A percentile compares a stretch with the other conserved stretches of the same genome.
These are phyloP conservation scores for Galerina sulciceps DNA, from an alignment of 768 basidiomycete genomes.

Conservation along the genomic window DNA sequence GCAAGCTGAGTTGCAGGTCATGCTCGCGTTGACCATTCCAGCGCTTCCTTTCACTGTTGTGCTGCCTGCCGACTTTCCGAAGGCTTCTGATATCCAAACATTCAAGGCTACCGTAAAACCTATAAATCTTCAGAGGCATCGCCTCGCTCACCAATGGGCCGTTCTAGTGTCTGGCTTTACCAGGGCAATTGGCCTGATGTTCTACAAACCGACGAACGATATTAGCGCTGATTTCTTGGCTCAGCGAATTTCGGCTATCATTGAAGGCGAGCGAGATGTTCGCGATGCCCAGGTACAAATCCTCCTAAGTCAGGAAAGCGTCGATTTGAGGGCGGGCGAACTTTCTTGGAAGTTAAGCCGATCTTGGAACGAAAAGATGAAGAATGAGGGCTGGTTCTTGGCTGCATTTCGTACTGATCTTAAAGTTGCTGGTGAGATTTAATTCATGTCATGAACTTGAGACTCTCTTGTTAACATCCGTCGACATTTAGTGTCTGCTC, in stretches of 20 bases:
- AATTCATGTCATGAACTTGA: background rate
- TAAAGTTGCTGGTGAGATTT: slow-evolving; percentile 9
- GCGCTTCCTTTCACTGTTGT: slow-evolving; percentile 20
- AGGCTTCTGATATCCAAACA: slow-evolving; percentile 1
- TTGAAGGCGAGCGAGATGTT: slow-evolving; percentile 9
- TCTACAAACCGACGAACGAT: slow-evolving; percentile 12
- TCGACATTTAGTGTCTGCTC: background rate
- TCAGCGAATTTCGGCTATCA: background rate
- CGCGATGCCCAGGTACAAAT: slow-evolving; percentile 18
- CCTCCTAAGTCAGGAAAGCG: slow-evolving; percentile 13
- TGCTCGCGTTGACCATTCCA: slow-evolving; percentile 9
- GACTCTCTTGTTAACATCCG: background rate
- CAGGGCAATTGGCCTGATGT: slow-evolving; percentile 14
- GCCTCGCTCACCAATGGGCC: background rate
- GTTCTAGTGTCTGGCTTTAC: slow-evolving; percentile 9
- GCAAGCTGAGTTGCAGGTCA: slow-evolving; percentile 18
- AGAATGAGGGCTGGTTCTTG: slow-evolving; percentile 21
- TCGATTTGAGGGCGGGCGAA: slow-evolving; percentile 13
- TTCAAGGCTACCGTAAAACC: slow-evolving; percentile 5
- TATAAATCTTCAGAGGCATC: background rate
- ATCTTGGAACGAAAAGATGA: slow-evolving; percentile 24
- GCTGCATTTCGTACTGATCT: slow-evolving; percentile 21
- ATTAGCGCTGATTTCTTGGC: background rate
- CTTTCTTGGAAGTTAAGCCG: slow-evolving; percentile 24
- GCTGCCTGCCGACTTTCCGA: slow-evolving; percentile 7